Conservation (phyloP, 495 filamentous ascomycete genomes). For the Trichoderma asperelloides region DNA sequence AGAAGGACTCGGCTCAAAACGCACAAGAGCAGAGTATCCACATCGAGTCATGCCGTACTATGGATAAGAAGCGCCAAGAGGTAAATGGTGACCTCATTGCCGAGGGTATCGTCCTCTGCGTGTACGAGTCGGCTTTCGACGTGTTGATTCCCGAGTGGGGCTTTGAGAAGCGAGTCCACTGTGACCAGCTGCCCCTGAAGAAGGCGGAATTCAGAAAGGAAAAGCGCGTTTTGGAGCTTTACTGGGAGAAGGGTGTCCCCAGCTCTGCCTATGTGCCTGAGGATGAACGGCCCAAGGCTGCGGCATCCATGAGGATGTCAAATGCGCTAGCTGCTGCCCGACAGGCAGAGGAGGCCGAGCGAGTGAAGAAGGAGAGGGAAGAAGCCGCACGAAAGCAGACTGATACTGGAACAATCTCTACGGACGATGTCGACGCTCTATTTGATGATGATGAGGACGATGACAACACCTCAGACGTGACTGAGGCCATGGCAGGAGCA, state of each 20-base stretch:
- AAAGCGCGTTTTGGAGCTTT: constrained; percentile 83
- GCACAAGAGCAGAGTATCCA: constrained; percentile 98
- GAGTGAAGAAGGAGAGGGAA: constrained; percentile 69
- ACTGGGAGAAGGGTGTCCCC: constrained; percentile 98
- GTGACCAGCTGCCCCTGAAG: constrained; percentile 93
- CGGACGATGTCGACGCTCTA: constrained; percentile 81
- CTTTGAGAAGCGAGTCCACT: constrained; percentile 98
- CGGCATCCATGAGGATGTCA: constrained; percentile 53
- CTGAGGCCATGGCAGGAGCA: constrained; percentile 76
- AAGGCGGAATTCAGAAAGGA: constrained; percentile 98
- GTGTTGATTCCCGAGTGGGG: constrained; percentile 97
- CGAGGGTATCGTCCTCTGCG: constrained; percentile 92
- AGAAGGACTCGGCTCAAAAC: constrained; percentile 96
- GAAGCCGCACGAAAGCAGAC: constrained; percentile 85
- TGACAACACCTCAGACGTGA: constrained; percentile 75
- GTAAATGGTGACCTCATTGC: constrained; percentile 87
- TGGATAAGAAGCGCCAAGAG: constrained; percentile 81
- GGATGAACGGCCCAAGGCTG: constrained; percentile 85
- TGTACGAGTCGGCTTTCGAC: constrained; percentile 98
- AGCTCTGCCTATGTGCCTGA: constrained; percentile 95
- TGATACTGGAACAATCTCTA: constrained; percentile 83
- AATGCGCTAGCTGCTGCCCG: constrained; percentile 68
- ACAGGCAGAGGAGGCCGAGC: constrained; percentile 70
- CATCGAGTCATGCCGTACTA: constrained; percentile 90
- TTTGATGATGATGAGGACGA: constrained; percentile 95